phyloP scores from a whole-genome alignment of 352 stramenopile species.

The Nothophytophthora sp. region DNA sequence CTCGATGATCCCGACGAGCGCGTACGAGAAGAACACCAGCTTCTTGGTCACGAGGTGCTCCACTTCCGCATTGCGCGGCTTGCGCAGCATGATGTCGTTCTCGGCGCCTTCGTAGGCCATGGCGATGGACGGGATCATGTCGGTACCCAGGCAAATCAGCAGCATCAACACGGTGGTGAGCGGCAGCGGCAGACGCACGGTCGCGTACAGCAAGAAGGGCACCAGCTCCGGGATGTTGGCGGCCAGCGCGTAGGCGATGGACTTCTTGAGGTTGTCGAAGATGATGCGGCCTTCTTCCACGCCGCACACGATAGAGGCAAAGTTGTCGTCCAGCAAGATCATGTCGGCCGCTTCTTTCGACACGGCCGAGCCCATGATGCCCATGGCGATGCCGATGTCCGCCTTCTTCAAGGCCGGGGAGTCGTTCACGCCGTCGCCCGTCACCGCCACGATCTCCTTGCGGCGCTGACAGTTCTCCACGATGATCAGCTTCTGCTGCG shows the following conservation, averaged over 20 bases:
- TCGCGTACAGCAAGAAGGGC: constrained; percentile 86
- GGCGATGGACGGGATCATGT: constrained; percentile 94
- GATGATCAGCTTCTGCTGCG: constrained; percentile 97
- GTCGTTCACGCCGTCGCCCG: constrained; percentile 99
- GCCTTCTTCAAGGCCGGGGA: constrained; percentile 97
- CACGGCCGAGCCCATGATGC: constrained; percentile 97
- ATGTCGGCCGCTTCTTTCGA: constrained; percentile 98
- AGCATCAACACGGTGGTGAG: constrained; percentile 93
- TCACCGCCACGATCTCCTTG: constrained; percentile 97
- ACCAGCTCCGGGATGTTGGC: constrained; percentile 91
- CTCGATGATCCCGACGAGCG: constrained; percentile 89
- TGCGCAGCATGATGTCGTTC: constrained; percentile 88
- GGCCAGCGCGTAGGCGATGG: constrained; percentile 91
- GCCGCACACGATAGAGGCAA: constrained; percentile 97
- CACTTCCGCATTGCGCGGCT: constrained; percentile 72
- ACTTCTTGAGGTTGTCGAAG: constrained; percentile 97
- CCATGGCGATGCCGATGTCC: constrained; percentile 99
- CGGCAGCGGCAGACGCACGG: constrained; percentile 85
- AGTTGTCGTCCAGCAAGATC: constrained; percentile 99
- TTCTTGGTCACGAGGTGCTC: constrained; percentile 91
- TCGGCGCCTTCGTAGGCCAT: constrained; percentile 91
- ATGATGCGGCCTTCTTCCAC: constrained; percentile 94
- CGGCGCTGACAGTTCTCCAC: constrained; percentile 96
- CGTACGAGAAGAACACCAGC: constrained; percentile 87
- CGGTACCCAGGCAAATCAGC: constrained; percentile 90